Conservation (phyloP, 2,329 filamentous ascomycete genomes). For the Monosporascus ibericus region DNA sequence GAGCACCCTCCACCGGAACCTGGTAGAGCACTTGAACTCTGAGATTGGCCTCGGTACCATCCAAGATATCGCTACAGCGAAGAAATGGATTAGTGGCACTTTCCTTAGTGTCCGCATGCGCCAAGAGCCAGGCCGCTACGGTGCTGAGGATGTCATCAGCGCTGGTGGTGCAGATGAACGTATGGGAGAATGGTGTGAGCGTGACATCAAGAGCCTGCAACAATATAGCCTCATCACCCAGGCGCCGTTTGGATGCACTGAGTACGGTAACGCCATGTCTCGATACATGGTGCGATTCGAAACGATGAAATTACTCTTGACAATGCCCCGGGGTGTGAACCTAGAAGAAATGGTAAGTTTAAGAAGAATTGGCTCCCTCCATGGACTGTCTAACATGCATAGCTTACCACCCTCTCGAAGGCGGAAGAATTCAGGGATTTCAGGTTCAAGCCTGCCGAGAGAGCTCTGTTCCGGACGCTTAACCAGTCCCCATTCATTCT, state of each 20-base stretch:
- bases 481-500: slow-evolving; percentile 65
- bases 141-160: slow-evolving; percentile 47
- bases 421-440: slow-evolving; percentile 69
- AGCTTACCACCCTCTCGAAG: slow-evolving; percentile 63
- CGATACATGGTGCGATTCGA: slow-evolving; percentile 74
- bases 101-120: slow-evolving; percentile 72
- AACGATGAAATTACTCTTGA: slow-evolving; percentile 68
- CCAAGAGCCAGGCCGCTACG: slow-evolving; percentile 66
- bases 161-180: slow-evolving; percentile 52
- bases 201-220: slow-evolving; percentile 60
- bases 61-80: slow-evolving; percentile 56
- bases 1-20: slow-evolving; percentile 69
- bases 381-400: slow-evolving; percentile 5
- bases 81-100: slow-evolving; percentile 68
- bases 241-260: slow-evolving; percentile 54
- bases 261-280: slow-evolving; percentile 76
- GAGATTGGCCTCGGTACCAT: slow-evolving; percentile 75
- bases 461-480: slow-evolving; percentile 61
- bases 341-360: slow-evolving; percentile 61
- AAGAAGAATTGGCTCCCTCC: not conserved
- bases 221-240: slow-evolving; percentile 51
- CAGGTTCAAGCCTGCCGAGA: slow-evolving; percentile 64
- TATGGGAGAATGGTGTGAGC: slow-evolving; percentile 64
- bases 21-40: slow-evolving; percentile 80
- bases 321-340: slow-evolving; percentile 52